Evolutionary conservation across 2,329 filamentous ascomycete genomes (phyloP), one percentile per base, ranked within the genome.

Genomic region (Phialophora verrucosa): DNA sequence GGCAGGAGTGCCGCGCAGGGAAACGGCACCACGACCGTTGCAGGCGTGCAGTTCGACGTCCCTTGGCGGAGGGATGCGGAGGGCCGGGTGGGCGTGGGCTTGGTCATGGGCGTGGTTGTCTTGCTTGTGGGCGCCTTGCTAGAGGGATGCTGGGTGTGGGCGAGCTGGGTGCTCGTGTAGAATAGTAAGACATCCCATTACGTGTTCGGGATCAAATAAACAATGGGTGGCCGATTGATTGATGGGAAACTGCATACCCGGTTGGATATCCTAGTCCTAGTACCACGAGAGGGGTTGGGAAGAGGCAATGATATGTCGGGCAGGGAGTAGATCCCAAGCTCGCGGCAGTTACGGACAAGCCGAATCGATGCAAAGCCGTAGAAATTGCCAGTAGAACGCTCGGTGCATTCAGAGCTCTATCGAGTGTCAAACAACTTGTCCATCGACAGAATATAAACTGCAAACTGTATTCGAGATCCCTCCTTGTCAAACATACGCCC

Each of bases 61-160:
- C 63, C 62, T 47, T 74, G 71, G 70, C 50, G 64, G 27, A 42
- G 64, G n/a, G 70, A 73, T 62, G 69, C 71, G 12, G 63, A 68
- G 59, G 59, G 32, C 14, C 62, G 72, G 4, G 71, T 73, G 1
- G 58, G 62, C 7, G 64, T 70, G 5, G 72, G 67, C 0, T 29
- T 72, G 11, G 63, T 73, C n/a, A 49, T 73, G 56, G 71, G 72
- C 4, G 53, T 72, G n/a, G 65, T 70, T 2, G 70, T 72, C n/a
- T 42, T 70, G 51, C 32, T 62, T n/a, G 27, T 69, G 4, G 71
- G 71, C 0, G 12, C 51, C 8, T 31, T 69, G 5, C 29, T 50
- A 10, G 71, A 71, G 56, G 67, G 25, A 2, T 64, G 59, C 20
- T 70, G 71, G 72, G 59, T 72, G 20, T 69, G 64, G 69, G 71